A percentile compares a stretch with the other conserved stretches of the same genome.
These are phyloP conservation scores for Bryopsis sp. DNA, from an alignment of 139 green algal genomes.

Conservation along the genomic window DNA sequence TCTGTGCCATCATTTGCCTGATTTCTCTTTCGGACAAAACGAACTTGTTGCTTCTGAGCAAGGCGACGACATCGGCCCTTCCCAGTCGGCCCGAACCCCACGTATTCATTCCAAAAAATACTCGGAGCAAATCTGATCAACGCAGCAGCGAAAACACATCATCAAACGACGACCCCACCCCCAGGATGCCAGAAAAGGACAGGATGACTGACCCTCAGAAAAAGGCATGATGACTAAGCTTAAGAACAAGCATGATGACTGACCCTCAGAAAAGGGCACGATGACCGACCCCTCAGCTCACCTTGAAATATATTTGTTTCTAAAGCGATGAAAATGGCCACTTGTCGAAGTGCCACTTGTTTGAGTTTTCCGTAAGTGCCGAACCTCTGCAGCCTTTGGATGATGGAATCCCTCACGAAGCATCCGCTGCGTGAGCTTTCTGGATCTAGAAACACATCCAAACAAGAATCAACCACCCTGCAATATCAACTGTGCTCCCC, in stretches of 20 bases:
- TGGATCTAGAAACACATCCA: no score
- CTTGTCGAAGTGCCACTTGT: slow-evolving; percentile 7
- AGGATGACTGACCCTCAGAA: no score
- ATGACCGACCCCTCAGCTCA: background rate
- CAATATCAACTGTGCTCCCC: no score
- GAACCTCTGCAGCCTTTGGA: slow-evolving; percentile 15
- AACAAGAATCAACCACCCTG: no score
- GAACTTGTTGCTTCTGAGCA: background rate
- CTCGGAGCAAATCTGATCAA: slow-evolving; percentile 6
- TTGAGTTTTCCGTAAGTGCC: slow-evolving; percentile 18
- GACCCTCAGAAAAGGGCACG: background rate
- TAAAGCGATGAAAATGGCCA: background rate
- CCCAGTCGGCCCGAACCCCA: background rate
- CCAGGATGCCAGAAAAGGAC: background rate
- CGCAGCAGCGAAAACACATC: background rate
- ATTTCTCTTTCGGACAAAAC: slow-evolving; percentile 5
- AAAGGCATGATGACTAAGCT: no score
- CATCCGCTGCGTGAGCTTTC: no score
- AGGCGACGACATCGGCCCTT: background rate
- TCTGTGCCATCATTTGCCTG: background rate
- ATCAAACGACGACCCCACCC: background rate
- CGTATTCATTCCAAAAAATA: background rate
- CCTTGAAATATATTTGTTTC: slow-evolving; percentile 9
- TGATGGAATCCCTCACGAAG: slow-evolving; percentile 4
- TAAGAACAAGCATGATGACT: no score